Percentiles rank a stretch among this genome's conserved stretches.
phyloP scores from a whole-genome alignment of 148 eudicot species.

The Spergularia marina region DNA sequence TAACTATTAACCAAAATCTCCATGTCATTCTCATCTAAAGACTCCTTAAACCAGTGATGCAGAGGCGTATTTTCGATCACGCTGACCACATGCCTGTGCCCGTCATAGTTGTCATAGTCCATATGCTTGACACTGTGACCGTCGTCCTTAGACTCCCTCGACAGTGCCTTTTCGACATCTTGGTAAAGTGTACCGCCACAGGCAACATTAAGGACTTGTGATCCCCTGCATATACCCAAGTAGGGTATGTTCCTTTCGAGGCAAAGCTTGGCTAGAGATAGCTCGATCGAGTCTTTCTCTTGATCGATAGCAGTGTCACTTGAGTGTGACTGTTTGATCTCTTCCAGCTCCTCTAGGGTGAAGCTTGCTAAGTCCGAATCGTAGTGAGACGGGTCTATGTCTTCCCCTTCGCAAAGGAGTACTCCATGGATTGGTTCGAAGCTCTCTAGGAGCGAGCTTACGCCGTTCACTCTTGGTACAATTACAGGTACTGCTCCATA shows the following conservation, averaged over 20 bases:
- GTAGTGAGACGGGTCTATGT: constrained; percentile 48
- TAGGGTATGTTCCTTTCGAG: constrained; percentile 50
- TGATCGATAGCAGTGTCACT: constrained; percentile 48
- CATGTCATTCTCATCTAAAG: constrained; percentile 30
- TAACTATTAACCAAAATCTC: constrained; percentile 48
- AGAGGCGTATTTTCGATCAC: constrained; percentile 38
- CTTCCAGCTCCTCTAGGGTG: constrained; percentile 41
- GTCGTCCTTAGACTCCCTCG: neutral
- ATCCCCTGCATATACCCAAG: constrained; percentile 52
- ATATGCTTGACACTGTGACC: constrained; percentile 32
- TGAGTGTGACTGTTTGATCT: constrained; percentile 32
- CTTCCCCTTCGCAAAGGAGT: constrained; percentile 52
- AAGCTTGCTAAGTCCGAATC: constrained; percentile 38
- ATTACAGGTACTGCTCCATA: constrained; percentile 52
- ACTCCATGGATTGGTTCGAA: constrained; percentile 52
- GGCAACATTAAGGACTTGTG: constrained; percentile 47
- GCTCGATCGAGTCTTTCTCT: constrained; percentile 49
- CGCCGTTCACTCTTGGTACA: constrained; percentile 43
- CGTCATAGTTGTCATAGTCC: constrained; percentile 45
- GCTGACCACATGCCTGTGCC: constrained; percentile 41
- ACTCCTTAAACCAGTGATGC: constrained; percentile 41
- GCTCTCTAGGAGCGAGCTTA: constrained; percentile 38
- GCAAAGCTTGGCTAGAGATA: constrained; percentile 43
- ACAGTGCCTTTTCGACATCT: constrained; percentile 44
- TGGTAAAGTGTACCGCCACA: constrained; percentile 50